phyloP scores from a whole-genome alignment of 345 rosid species.

The Isatis tinctoria region DNA sequence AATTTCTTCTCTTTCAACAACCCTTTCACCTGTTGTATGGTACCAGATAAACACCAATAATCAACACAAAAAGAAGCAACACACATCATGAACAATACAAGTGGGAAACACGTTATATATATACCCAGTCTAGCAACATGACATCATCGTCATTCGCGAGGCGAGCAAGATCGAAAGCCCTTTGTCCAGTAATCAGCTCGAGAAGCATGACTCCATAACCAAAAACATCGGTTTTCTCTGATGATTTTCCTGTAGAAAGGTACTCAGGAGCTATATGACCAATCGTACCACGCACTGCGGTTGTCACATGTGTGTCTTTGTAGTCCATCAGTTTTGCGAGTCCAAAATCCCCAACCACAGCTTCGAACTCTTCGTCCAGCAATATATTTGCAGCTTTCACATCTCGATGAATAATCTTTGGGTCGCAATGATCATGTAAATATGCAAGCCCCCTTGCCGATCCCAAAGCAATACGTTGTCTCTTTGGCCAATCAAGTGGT shows the following conservation, averaged over 20 bases:
- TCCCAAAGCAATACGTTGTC: constrained; percentile 93
- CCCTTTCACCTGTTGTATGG: constrained; percentile 74
- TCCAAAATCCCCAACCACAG: constrained; percentile 97
- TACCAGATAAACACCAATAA: not conserved
- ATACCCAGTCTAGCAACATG: constrained; percentile 95
- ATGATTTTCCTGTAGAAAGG: constrained; percentile 96
- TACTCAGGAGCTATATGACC: constrained; percentile 99
- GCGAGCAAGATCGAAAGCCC: constrained; percentile 90
- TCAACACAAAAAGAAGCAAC: constrained; percentile 3
- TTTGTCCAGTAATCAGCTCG: constrained; percentile 87
- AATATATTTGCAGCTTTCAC: constrained; percentile 98
- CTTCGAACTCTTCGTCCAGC: constrained; percentile 87
- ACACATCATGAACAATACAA: not conserved
- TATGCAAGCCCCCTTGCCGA: constrained; percentile 89
- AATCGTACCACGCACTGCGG: constrained; percentile 95
- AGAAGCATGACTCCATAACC: constrained; percentile 96
- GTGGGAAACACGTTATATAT: not conserved
- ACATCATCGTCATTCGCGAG: constrained; percentile 95
- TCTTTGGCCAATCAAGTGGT: constrained; percentile 82
- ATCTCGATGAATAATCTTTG: constrained; percentile 94
- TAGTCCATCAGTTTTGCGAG: constrained; percentile 93
- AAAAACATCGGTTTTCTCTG: constrained; percentile 95
- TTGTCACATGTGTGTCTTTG: constrained; percentile 95
- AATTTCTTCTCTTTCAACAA: constrained; percentile 75
- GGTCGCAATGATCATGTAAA: constrained; percentile 97